Conservation (phyloP, 139 green algal species). For the Penium margaritaceum region DNA sequence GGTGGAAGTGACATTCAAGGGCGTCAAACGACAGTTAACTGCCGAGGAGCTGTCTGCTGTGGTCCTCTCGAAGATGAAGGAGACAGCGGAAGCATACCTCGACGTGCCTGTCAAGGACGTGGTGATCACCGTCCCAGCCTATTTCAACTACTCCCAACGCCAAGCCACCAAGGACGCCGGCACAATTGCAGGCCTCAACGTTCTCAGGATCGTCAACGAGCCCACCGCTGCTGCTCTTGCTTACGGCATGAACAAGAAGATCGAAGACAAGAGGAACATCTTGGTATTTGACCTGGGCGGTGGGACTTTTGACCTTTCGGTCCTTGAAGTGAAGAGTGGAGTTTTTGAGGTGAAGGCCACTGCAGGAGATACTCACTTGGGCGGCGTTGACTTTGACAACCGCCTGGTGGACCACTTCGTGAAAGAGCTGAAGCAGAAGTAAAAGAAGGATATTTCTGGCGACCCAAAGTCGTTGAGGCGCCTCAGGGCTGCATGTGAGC, state of each 20-base stretch:
- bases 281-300: slow-evolving; percentile 70
- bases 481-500: no score
- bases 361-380: slow-evolving; percentile 90
- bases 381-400: slow-evolving; percentile 93
- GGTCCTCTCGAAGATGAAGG: slow-evolving; percentile 89
- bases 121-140: slow-evolving; percentile 70
- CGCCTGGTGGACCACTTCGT: not conserved
- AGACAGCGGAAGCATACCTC: slow-evolving; percentile 73
- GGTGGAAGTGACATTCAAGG: slow-evolving; percentile 59
- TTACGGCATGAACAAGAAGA: not conserved
- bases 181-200: slow-evolving; percentile 83
- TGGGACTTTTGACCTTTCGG: slow-evolving; percentile 41
- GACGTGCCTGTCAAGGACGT: slow-evolving; percentile 70
- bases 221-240: slow-evolving; percentile 81
- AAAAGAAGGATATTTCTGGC: no score
- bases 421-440: no score
- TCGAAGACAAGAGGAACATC: not conserved
- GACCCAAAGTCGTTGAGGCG: no score
- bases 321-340: slow-evolving; percentile 81
- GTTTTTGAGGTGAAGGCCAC: slow-evolving; percentile 97
- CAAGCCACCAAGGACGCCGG: slow-evolving; percentile 94
- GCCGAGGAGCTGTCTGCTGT: slow-evolving; percentile 93
- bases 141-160: not conserved
- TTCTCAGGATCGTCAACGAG: slow-evolving; percentile 93
- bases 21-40: slow-evolving; percentile 62